A percentile compares a stretch with the other conserved stretches of the same genome.
Conservation (phyloP, 1,284 basidiomycete species). For the Ceratobasidium sp. region DNA sequence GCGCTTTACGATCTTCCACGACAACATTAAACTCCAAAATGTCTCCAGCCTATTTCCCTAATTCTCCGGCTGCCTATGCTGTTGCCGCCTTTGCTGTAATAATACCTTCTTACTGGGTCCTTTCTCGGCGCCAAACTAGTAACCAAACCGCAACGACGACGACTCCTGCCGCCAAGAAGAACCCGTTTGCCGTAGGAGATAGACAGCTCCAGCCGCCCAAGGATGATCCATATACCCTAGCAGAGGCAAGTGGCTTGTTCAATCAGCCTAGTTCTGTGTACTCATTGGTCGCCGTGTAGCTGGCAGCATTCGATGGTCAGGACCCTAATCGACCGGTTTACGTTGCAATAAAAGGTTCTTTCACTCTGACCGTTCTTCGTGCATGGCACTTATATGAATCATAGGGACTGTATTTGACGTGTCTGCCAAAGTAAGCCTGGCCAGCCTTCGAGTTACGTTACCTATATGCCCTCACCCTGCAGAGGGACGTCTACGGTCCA, state of each 20-base stretch:
- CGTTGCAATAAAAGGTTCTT: constrained; percentile 84
- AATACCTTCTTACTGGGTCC: constrained; percentile 20
- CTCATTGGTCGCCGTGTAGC: constrained; percentile 47
- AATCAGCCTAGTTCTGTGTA: background rate
- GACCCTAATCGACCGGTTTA: constrained; percentile 74
- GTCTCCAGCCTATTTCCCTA: constrained; percentile 19
- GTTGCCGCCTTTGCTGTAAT: constrained; percentile 1
- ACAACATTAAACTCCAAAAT: background rate
- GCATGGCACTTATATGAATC: background rate
- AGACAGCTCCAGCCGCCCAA: constrained; percentile 62
- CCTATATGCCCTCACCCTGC: background rate
- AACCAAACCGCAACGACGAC: background rate
- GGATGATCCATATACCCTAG: constrained; percentile 74
- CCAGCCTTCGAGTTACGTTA: background rate
- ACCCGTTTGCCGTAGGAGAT: constrained; percentile 9
- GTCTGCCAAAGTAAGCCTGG: constrained; percentile 40
- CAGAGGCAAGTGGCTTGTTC: constrained; percentile 59
- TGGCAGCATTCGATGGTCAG: constrained; percentile 65
- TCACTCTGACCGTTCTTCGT: background rate
- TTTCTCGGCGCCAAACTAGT: constrained; percentile 4
- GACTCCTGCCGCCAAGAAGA: background rate
- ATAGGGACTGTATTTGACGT: constrained; percentile 51
- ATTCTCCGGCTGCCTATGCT: background rate
- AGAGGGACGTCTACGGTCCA: constrained; percentile 42
- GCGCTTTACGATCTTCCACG: background rate